Evolutionary conservation across 2,329 filamentous ascomycete genomes (phyloP).

Genomic region (Colletotrichum lindemuthianum): DNA sequence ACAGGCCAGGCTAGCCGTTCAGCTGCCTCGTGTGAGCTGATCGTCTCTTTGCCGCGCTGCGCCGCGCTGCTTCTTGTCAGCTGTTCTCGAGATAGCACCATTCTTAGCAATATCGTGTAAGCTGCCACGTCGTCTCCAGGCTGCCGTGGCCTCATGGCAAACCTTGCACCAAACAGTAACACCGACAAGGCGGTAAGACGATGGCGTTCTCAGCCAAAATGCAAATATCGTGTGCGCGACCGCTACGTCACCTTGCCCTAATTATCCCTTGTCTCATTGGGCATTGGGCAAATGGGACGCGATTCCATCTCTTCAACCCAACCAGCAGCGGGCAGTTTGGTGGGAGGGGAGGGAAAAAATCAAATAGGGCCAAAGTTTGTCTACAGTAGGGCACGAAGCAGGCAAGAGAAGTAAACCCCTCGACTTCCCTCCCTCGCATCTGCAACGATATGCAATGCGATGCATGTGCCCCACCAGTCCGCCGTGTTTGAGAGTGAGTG

Average conservation of each 20-base stretch:
- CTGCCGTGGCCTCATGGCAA: background rate
- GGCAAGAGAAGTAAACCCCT: constrained; percentile 12
- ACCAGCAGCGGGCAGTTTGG: constrained; percentile 19
- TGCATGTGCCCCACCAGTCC: constrained; percentile 34
- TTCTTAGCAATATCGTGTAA: constrained; percentile 6
- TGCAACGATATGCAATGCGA: constrained; percentile 35
- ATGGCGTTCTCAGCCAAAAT: background rate
- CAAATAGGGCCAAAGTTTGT: constrained; percentile 27
- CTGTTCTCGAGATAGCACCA: constrained; percentile 16
- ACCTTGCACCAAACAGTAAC: background rate
- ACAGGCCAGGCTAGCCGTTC: background rate
- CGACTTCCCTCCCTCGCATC: constrained; percentile 24
- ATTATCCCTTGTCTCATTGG: constrained; percentile 10
- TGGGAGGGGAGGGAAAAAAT: constrained; percentile 10
- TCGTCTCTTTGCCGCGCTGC: background rate
- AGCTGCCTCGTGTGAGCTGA: constrained; percentile 7
- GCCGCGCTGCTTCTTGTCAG: background rate
- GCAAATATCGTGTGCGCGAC: constrained; percentile 25
- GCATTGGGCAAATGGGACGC: constrained; percentile 5
- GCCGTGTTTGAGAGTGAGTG: constrained; percentile 1
- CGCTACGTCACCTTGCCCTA: constrained; percentile 33
- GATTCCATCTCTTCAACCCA: constrained; percentile 19
- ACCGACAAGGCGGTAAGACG: background rate
- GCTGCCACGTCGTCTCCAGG: constrained; percentile 10
- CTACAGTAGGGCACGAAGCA: background rate